Base-by-base conservation (phyloP, 805 yeast species). In the Starmerella gropengiesseri region DNA sequence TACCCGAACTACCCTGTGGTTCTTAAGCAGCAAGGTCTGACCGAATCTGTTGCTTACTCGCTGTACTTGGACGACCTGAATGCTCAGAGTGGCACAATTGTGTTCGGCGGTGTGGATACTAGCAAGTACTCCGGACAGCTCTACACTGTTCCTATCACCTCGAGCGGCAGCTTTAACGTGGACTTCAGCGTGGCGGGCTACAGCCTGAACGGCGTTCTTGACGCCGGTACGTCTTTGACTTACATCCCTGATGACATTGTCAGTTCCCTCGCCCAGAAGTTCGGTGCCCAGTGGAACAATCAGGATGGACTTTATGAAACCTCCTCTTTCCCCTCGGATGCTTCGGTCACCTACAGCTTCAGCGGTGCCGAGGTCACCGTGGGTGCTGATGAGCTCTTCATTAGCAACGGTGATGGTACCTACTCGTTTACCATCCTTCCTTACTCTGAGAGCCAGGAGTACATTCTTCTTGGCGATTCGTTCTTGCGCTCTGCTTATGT, bases 401-500 rank as follows among this genome's bases (percentile, higher is more conserved):
- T 34, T 14, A 11, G 18, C 28, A 14, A 31, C 11, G 35, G 35
- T 11, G n/a, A 34, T 8, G 29, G 18, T 7, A 28, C 22, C 11
- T 34, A 29, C 9, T 12, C 14, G 27, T 14, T 34, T 6, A 29
- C 29, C 3, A 23, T 34, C 20, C 21, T 13, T 19, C 37, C 37
- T n/a, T n/a, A n/a, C 4, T 5, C 37, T 1, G 20, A 11, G 2
- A 20, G 37, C 4, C 37, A 28, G 7, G 21, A 8, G 50, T 58
- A 12, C 59, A 56, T 28, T 21, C 65, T 77, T 41, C 62, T 81
- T 26, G 89, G 89, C 13, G 85, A 78, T 54, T 67, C 70, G 37
- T 70, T 80, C 54, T 61, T 81, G 47, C 67, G 81, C 44, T 67
- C 70, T 30, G 78, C 77, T 5, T 81, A 80, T 55, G 69, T 73